Conservation (phyloP, 208 protist species). For the Entamoeba invadens region DNA sequence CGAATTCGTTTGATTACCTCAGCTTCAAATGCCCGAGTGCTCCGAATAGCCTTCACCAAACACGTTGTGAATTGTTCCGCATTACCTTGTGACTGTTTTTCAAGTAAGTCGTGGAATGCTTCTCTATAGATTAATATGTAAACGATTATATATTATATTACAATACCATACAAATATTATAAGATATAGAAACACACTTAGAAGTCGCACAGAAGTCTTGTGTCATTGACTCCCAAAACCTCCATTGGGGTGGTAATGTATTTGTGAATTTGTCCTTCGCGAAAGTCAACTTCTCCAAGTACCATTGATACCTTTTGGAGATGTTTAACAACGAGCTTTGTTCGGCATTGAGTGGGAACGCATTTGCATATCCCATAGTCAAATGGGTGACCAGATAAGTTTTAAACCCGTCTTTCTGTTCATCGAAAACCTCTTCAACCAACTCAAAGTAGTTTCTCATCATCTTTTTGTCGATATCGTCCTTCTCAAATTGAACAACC, state of each 20-base stretch:
- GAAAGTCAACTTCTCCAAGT: not conserved
- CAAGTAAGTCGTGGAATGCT: not conserved
- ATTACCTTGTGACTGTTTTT: not conserved
- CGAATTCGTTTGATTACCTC: not conserved
- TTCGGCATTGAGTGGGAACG: not conserved
- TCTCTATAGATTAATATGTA: no score
- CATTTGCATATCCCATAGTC: not conserved
- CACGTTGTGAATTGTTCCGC: not conserved
- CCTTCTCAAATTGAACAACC: not conserved
- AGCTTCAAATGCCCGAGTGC: not conserved
- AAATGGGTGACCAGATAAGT: not conserved
- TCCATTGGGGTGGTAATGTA: not conserved
- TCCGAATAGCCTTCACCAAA: not conserved
- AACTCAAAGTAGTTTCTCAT: not conserved
- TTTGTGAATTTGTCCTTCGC: not conserved
- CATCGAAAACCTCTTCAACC: not conserved
- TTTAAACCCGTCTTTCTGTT: not conserved
- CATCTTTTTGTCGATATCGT: not conserved
- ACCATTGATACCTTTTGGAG: not conserved
- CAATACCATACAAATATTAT: no score
- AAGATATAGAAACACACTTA: no score
- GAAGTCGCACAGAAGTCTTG: not conserved
- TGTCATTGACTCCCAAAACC: not conserved
- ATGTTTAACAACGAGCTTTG: not conserved
- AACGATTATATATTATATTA: no score